Percentiles rank a stretch among this genome's conserved stretches.
These are phyloP conservation scores for Globisporangium paddicum DNA, from an alignment of 352 stramenopile species.

Conservation along the genomic window DNA sequence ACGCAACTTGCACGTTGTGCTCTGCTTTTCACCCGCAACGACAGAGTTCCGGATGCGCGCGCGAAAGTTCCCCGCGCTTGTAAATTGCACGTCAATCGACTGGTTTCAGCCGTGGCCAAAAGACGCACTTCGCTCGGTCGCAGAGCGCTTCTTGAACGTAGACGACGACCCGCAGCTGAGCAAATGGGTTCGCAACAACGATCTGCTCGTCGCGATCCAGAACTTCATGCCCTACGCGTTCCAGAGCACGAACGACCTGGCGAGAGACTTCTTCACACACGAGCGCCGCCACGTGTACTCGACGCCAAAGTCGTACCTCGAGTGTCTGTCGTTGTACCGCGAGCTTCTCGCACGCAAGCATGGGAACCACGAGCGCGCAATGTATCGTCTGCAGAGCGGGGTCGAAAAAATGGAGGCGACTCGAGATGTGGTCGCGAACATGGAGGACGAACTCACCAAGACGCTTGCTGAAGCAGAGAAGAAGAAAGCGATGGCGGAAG, in stretches of 20 bases:
- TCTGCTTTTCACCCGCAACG: conserved; percentile 93
- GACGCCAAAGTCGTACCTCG: conserved; percentile 92
- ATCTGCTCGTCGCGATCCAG: conserved; percentile 74
- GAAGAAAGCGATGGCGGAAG: conserved; percentile 92
- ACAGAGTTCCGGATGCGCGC: conserved; percentile 85
- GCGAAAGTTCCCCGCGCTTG: conserved; percentile 91
- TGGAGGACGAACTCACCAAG: conserved; percentile 89
- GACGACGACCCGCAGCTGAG: conserved; percentile 20
- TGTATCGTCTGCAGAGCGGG: conserved; percentile 81
- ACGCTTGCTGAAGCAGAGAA: conserved; percentile 90
- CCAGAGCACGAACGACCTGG: conserved; percentile 86
- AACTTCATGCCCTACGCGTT: conserved; percentile 93
- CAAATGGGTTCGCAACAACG: conserved; percentile 25
- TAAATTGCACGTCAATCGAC: conserved; percentile 93
- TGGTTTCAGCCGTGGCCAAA: conserved; percentile 93
- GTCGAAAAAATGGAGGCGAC: conserved; percentile 90
- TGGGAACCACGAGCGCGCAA: conserved; percentile 45
- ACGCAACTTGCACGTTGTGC: conserved; percentile 92
- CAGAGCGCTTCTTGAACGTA: conserved; percentile 67
- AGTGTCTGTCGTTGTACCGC: conserved; percentile 88
- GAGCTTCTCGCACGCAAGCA: conserved; percentile 73
- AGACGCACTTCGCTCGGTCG: conserved; percentile 90
- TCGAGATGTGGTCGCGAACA: conserved; percentile 84
- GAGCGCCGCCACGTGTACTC: conserved; percentile 90
- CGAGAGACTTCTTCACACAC: conserved; percentile 64